Conservation (phyloP, 2,329 filamentous ascomycete genomes). For the Sclerotinia minor region DNA sequence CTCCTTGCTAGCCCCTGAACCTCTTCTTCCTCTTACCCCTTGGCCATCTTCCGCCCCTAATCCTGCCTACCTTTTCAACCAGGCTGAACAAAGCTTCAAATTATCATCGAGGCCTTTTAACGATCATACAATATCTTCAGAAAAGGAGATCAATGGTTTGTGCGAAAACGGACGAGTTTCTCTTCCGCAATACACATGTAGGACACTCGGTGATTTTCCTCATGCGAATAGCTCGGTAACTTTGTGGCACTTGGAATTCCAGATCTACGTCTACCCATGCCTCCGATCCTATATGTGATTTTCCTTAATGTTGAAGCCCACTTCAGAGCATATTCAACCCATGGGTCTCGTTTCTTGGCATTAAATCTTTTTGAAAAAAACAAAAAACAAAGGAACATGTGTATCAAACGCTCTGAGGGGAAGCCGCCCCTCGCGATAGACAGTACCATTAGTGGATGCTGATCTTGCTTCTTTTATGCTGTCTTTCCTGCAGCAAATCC, state of each 20-base stretch:
- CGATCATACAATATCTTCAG: neutral
- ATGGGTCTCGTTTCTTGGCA: neutral
- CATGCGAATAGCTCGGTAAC: constrained; percentile 1
- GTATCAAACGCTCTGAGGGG: neutral
- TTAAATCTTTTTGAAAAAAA: neutral
- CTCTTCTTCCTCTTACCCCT: neutral
- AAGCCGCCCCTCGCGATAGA: neutral
- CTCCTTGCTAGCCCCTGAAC: neutral
- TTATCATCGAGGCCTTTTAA: neutral
- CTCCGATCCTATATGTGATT: neutral
- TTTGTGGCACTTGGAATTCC: neutral
- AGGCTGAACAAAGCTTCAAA: neutral
- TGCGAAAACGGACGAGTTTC: neutral
- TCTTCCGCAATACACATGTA: neutral
- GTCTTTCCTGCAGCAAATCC: neutral
- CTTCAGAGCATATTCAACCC: neutral
- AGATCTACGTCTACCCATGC: constrained; percentile 12
- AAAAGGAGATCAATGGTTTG: neutral
- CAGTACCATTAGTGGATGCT: neutral
- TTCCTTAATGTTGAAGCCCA: neutral
- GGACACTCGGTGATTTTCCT: neutral
- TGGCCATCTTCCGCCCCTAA: too few relatives aligned
- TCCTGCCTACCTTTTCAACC: neutral
- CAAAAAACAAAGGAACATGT: neutral
- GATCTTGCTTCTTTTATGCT: neutral